phyloP scores from a whole-genome alignment of 2,329 filamentous ascomycete genomes.

The Calonectria hawksworthii region DNA sequence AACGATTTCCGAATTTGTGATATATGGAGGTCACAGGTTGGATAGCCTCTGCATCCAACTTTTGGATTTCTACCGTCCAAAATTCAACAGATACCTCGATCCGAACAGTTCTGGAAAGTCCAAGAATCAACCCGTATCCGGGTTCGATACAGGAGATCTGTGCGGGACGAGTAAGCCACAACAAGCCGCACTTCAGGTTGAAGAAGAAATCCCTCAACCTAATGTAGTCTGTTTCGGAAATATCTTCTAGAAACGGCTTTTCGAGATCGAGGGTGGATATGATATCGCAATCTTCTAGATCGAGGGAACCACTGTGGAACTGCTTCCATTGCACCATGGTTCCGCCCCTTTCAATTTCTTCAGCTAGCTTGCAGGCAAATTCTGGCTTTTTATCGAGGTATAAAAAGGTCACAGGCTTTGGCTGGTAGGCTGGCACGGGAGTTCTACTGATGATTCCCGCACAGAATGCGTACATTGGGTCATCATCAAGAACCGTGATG shows the following conservation, averaged over 20 bases:
- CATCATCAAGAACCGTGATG: not conserved
- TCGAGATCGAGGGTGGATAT: not conserved
- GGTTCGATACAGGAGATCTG: not conserved
- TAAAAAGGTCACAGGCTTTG: not conserved
- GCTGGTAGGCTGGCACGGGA: no score
- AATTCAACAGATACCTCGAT: not conserved
- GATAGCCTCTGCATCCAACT: not conserved
- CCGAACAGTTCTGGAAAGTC: not conserved
- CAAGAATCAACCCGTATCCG: not conserved
- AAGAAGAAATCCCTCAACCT: not conserved
- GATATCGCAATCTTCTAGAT: not conserved
- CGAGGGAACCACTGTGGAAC: not conserved
- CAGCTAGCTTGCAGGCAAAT: not conserved
- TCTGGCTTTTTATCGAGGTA: not conserved
- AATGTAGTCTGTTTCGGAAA: not conserved
- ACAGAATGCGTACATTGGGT: not conserved
- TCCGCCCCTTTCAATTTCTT: not conserved
- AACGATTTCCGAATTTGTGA: not conserved
- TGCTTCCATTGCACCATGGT: not conserved
- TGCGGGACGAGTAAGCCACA: not conserved
- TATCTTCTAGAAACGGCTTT: not conserved
- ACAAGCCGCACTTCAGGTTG: not conserved
- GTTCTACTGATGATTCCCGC: not conserved
- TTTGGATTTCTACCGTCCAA: not conserved
- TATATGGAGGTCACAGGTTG: not conserved